A percentile compares a stretch with the other conserved stretches of the same genome.
Evolutionary conservation across 1,284 basidiomycete genomes (phyloP).

Genomic region (Stygiomarasmius scandens): DNA sequence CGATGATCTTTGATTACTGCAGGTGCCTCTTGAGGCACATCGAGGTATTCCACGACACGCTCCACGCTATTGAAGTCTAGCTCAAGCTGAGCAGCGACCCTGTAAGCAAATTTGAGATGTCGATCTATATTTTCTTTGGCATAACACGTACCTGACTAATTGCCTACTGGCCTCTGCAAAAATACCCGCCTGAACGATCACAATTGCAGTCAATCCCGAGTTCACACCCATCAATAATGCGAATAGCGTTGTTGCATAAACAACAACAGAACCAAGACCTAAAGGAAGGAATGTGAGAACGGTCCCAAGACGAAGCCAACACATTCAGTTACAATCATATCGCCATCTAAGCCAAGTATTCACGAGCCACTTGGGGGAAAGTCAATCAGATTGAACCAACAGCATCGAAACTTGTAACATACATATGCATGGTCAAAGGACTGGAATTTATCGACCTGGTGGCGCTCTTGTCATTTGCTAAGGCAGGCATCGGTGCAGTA

Average conservation of each 20-base stretch:
- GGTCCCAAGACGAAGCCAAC: neutral
- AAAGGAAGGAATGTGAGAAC: neutral
- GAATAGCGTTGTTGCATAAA: constrained; percentile 74
- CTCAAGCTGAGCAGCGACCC: constrained; percentile 68
- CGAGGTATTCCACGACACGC: constrained; percentile 81
- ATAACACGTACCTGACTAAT: constrained; percentile 55
- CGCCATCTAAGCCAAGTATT: constrained; percentile 71
- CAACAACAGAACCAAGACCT: constrained; percentile 77
- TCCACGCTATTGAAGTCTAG: constrained; percentile 83
- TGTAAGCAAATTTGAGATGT: constrained; percentile 21
- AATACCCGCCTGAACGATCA: constrained; percentile 74
- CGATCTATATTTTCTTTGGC: neutral
- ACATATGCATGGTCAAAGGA: constrained; percentile 73
- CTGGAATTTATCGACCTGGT: constrained; percentile 77
- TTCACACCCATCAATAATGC: constrained; percentile 68
- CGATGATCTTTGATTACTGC: constrained; percentile 54
- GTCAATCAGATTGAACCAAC: constrained; percentile 5
- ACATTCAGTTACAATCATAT: constrained; percentile 60
- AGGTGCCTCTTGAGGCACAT: constrained; percentile 80
- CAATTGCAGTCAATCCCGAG: constrained; percentile 77
- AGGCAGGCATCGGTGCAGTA: neutral
- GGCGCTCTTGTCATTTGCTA: constrained; percentile 7
- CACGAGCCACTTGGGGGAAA: constrained; percentile 58
- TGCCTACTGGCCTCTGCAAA: constrained; percentile 71
- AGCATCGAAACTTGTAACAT: constrained; percentile 28